phyloP scores from a whole-genome alignment of 2,329 filamentous ascomycete genomes.

The Grosmannia clavigera region DNA sequence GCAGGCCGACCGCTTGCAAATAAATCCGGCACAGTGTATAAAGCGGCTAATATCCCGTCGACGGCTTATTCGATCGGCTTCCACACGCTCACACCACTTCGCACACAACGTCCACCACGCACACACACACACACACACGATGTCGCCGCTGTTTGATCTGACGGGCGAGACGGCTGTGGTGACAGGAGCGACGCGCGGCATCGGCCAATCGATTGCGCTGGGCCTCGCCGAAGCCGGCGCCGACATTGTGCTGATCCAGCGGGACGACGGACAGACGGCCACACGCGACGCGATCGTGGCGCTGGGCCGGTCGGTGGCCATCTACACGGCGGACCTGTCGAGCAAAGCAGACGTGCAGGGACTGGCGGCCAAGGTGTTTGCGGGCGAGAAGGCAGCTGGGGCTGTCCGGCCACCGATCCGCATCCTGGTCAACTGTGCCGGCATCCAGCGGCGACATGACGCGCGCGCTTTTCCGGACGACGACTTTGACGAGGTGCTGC shows the following conservation, averaged over 20 bases:
- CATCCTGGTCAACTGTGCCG: conserved; percentile 77
- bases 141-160: conserved; percentile 35
- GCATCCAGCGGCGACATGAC: conserved; percentile 70
- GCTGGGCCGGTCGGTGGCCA: conserved; percentile 51
- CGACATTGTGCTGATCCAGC: conserved; percentile 38
- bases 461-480: conserved; percentile 61
- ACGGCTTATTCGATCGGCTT: neutral
- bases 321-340: conserved; percentile 60
- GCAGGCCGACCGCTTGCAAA: neutral
- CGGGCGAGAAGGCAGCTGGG: conserved; percentile 34
- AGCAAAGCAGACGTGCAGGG: conserved; percentile 45
- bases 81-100: neutral
- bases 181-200: conserved; percentile 45
- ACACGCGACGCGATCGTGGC: conserved; percentile 52
- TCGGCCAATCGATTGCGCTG: conserved; percentile 43
- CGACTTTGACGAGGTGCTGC: conserved; percentile 70
- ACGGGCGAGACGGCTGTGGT: conserved; percentile 43
- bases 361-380: conserved; percentile 48
- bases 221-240: conserved; percentile 47
- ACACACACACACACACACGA: neutral
- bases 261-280: conserved; percentile 21
- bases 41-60: neutral
- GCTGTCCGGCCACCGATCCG: conserved; percentile 33
- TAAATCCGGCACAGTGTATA: neutral
- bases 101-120: neutral